Base-by-base conservation (phyloP, 352 stramenopile species). In the Phytophthora melonis region DNA sequence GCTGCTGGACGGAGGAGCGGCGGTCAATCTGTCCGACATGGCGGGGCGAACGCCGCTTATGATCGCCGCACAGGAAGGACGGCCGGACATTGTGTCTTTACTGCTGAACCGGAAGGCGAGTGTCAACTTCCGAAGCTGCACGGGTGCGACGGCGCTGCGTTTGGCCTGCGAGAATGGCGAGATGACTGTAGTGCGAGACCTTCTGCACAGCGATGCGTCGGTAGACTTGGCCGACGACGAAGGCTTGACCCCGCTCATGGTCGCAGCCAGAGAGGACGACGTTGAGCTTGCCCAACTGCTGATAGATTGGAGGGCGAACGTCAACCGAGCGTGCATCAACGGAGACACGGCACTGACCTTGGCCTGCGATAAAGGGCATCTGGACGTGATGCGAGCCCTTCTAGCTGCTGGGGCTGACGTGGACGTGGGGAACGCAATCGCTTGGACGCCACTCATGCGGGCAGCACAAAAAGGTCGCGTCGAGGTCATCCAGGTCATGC, bases 161-260 rank as follows among this genome's bases (percentile, higher is more conserved):
- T 34, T 81, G 16, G 66, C 71, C 3, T 68, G 66, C 13, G 70
- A 71, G 21, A 52, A 63, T 56, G 66, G 75, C 4, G 58, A 70
- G 13, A 18, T 66, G 16, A 6, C 34, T 18, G 49, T 71, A 39
- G 72, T 77, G 21, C 63, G 34, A 34, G 58, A 68, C 10, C 70
- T 81, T 6, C 30, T 78, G 19, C 43, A 66, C 18, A 63, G 50
- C 43, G 71, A 64, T 2, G 71, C 65, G 61, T 65, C 64, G 13
- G 30, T 67, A 27, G 47, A 74, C 23, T 70, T 77, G 23, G 68
- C 66, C 0, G 75, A 81, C 34, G 45, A 69, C 9, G 43, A 66
- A 32, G 75, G 75, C 58, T 79, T 19, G n/a, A 81, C 75, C 7
- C 75, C 70, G 25, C 70, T 81, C 8, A 76, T 81, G 70, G 47